Evolutionary conservation across 2,329 filamentous ascomycete species (phyloP).

Genomic region (Colletotrichum siamense): DNA sequence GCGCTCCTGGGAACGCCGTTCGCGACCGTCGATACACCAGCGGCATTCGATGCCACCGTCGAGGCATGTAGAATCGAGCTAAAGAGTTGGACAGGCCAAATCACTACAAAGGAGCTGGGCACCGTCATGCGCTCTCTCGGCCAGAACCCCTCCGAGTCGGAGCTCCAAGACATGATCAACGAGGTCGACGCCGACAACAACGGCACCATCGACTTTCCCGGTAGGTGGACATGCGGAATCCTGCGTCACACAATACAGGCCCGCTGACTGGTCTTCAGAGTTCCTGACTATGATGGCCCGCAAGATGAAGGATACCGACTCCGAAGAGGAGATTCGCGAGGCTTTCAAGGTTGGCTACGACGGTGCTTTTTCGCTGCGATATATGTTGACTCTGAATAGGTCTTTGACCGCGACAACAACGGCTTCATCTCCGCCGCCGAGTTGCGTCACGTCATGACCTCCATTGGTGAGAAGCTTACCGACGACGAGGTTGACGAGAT

Average conservation of each 20-base stretch:
- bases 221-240: constrained; percentile 52
- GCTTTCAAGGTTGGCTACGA: constrained; percentile 75
- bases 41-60: neutral
- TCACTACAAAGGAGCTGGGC: constrained; percentile 89
- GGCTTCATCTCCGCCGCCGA: constrained; percentile 90
- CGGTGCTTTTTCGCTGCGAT: neutral
- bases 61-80: constrained; percentile 22
- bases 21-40: neutral
- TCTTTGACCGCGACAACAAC: constrained; percentile 90
- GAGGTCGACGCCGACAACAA: constrained; percentile 94
- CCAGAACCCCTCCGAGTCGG: constrained; percentile 89
- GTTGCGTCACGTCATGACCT: constrained; percentile 90
- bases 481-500: constrained; percentile 93
- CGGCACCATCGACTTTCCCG: constrained; percentile 89
- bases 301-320: constrained; percentile 94
- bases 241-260: neutral
- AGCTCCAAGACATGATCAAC: constrained; percentile 94
- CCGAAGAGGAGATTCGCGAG: constrained; percentile 88
- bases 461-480: constrained; percentile 88
- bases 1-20: neutral
- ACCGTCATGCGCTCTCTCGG: constrained; percentile 91
- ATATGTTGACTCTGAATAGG: constrained; percentile 42
- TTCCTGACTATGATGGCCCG: constrained; percentile 94
- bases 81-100: constrained; percentile 68
- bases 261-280: constrained; percentile 60